These are phyloP conservation scores for Canna indica DNA, from an alignment of 176 grass and related monocot genomes.

Conservation along the genomic window DNA sequence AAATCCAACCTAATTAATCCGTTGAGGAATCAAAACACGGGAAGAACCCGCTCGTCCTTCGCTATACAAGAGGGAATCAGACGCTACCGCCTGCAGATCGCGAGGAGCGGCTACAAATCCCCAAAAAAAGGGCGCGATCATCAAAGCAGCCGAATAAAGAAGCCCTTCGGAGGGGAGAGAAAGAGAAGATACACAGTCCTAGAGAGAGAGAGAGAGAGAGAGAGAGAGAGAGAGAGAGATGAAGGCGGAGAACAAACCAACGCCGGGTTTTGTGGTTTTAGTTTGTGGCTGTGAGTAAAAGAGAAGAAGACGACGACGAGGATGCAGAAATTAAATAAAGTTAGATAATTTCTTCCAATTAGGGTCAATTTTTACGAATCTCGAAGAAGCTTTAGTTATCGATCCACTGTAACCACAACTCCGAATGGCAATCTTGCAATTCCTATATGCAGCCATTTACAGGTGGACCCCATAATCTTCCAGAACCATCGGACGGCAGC, in stretches of 20 bases:
- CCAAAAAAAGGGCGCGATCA: background rate
- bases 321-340: background rate
- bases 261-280: background rate
- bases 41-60: background rate
- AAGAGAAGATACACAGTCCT: too few relatives aligned
- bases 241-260: constrained; percentile 6
- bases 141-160: background rate
- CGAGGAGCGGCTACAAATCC: background rate
- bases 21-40: background rate
- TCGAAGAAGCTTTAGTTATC: too few relatives aligned
- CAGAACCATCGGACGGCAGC: too few relatives aligned
- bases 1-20: background rate
- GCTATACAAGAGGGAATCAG: background rate
- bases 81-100: background rate
- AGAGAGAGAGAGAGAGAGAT: background rate
- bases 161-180: background rate
- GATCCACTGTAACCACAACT: too few relatives aligned
- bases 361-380: too few relatives aligned
- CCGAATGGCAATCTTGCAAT: too few relatives aligned
- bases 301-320: background rate
- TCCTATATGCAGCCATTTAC: too few relatives aligned
- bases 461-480: too few relatives aligned
- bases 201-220: background rate
- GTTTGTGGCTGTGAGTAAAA: background rate
- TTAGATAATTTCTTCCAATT: background rate